phyloP scores from a whole-genome alignment of 805 yeast species.

The Yamadazyma nakazawae region DNA sequence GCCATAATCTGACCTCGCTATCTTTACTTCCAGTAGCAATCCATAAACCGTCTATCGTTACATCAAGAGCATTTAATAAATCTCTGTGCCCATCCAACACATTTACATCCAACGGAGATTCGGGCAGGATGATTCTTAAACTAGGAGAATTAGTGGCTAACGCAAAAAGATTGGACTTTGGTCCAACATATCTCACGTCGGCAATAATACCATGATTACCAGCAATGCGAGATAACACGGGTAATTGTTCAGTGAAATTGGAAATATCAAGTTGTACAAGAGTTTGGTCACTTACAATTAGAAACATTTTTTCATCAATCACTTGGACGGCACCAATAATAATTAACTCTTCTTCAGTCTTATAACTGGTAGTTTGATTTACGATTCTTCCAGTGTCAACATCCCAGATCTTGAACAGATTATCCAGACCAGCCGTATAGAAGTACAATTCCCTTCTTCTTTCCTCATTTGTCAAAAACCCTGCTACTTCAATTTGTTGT shows the following conservation, averaged over 20 bases:
- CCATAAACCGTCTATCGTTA: slow-evolving; percentile 81
- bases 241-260: slow-evolving; percentile 5
- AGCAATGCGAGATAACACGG: slow-evolving; percentile 53
- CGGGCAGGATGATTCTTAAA: slow-evolving; percentile 66
- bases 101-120: slow-evolving; percentile 56
- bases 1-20: slow-evolving; percentile 81
- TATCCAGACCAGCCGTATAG: slow-evolving; percentile 79
- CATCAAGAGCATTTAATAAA: slow-evolving; percentile 75
- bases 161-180: slow-evolving; percentile 56
- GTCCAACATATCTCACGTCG: slow-evolving; percentile 78
- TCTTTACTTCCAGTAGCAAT: slow-evolving; percentile 91
- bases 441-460: slow-evolving; percentile 30
- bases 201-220: slow-evolving; percentile 97
- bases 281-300: slow-evolving; percentile 84
- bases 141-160: slow-evolving; percentile 94
- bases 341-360: slow-evolving; percentile 69
- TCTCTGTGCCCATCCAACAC: slow-evolving; percentile 82
- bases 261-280: slow-evolving; percentile 46
- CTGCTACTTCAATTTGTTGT: slow-evolving; percentile 71
- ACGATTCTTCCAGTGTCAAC: slow-evolving; percentile 45
- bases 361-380: slow-evolving; percentile 46
- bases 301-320: slow-evolving; percentile 33
- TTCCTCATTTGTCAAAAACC: slow-evolving; percentile 35
- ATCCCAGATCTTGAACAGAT: slow-evolving; percentile 66
- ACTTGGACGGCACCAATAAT: slow-evolving; percentile 47